These are phyloP conservation scores for Albatrellus ellisii DNA, from an alignment of 768 basidiomycete genomes.

Conservation along the genomic window DNA sequence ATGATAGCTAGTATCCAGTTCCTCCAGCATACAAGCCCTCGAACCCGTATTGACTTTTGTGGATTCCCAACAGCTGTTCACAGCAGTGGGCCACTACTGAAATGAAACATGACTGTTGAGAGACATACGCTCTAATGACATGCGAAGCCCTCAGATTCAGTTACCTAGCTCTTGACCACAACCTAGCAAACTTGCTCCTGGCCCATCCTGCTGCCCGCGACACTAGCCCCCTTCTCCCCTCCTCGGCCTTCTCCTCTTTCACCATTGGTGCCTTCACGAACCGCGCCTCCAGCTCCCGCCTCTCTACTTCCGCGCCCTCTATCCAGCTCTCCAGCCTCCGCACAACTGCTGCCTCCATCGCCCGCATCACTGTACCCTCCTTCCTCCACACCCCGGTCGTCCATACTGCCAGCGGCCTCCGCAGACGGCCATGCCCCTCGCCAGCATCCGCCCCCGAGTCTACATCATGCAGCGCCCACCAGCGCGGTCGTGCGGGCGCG, in stretches of 20 bases:
- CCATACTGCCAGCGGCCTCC: constrained; percentile 54
- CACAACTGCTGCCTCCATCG: constrained; percentile 41
- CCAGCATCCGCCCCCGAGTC: not conserved
- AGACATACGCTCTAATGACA: too few species aligned
- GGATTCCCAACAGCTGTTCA: too few species aligned
- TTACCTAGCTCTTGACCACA: too few species aligned
- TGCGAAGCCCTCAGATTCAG: too few species aligned
- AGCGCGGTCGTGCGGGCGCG: constrained; percentile 15
- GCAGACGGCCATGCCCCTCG: constrained; percentile 1
- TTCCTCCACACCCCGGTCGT: constrained; percentile 58
- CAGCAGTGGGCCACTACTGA: too few species aligned
- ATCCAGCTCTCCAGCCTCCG: constrained; percentile 29
- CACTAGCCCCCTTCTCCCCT: too few species aligned
- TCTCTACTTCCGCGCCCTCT: constrained; percentile 8
- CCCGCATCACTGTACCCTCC: constrained; percentile 50
- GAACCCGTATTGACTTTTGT: too few species aligned
- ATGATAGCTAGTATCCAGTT: too few species aligned
- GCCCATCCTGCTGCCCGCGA: too few species aligned
- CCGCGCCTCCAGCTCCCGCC: constrained; percentile 4
- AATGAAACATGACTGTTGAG: too few species aligned
- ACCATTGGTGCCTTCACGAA: constrained; percentile 11
- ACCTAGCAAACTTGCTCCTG: too few species aligned
- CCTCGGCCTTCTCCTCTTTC: not conserved
- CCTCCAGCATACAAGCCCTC: too few species aligned
- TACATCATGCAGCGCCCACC: not conserved